Evolutionary conservation across 2,329 filamentous ascomycete species (phyloP), one percentile per base, ranked within the genome.

Genomic region (Tolypocladium tundrense): DNA sequence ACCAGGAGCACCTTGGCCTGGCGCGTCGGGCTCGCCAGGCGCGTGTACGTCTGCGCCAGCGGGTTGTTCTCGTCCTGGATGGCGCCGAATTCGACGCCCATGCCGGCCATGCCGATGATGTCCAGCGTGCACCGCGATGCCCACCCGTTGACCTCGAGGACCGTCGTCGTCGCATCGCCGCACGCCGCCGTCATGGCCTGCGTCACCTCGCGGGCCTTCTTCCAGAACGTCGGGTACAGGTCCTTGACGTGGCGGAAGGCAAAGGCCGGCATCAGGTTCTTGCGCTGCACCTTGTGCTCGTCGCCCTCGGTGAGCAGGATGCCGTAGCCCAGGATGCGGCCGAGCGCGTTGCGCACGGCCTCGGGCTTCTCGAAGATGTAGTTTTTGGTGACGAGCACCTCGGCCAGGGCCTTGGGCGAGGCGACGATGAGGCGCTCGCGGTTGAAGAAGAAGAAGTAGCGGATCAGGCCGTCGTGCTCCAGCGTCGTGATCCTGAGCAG

Each of bases 301-400:
- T 95, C 89, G n/a, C 92, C 92, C 72, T 97, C 92, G 2, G 90
- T 88, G 13, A 97, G 76, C 42, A 97, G 73, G 16, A 93, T 75
- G 11, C 89, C 88, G 14, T 86, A 73, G 11, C 90, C 88, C 14
- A 93, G 76, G 33, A 91, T 76, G 27, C 83, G 78, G 1, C 80
- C 82, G 4, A 93, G 73, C 1, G 79, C 77, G 50, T 72, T 72
- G 40, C 82, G 75, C 37, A 89, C 64, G 31, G 77, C 67, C 1
- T 64, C 56, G 0, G 87, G 87, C 67, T 90, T 91, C 51, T 78
- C 67, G 63, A 89, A 92, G 45, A 87, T 82, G 68, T 91, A 91
- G 62, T 78, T 84, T 60, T 84, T 86, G 21, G 81, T 83, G 33
- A 85, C 83, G 4, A 91, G 77, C 10, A 91, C 79, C 69, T 92